Evolutionary conservation across 805 yeast genomes (phyloP), one percentile per base, ranked within the genome.

Genomic region (Saccharomycopsis fodiens): DNA sequence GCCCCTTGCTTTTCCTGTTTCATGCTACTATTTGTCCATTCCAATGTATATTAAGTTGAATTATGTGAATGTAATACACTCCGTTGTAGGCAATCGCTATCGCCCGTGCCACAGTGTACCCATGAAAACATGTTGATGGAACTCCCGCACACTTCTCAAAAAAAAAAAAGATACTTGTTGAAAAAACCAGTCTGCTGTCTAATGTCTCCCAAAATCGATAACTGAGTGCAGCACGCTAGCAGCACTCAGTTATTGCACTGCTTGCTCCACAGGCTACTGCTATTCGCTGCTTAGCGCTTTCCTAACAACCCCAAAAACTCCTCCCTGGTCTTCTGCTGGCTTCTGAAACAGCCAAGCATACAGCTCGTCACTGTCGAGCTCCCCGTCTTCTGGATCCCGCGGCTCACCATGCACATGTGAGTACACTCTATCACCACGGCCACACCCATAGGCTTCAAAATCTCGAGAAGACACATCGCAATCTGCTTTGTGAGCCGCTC

Each of bases 321-420:
- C 59, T 93, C 98, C 59, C 98, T 78, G 2, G 98, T 93, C 70
- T 86, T 87, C 63, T 89, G 96, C 36, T 87, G 87, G 46, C 81
- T 84, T 59, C 97, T 76, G 72, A 93, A 93, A 54, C 95, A 85
- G 7, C 98, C 98, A 56, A 93, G 73, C 97, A 93, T 91, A 60
- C 97, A 91, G 58, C 96, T 85, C 16, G 98, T 93, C 29, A 88
- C 80, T 2, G 98, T 93, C 16, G 85, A 75, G 16, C 95, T 84
- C 1, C 97, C 97, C 0, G 96, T 79, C 65, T 93, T 93, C 64
- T 93, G 97, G 22, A 93, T 86, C 46, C 98, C 98, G 60, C 98
- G 77, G 62, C 95, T 86, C 22, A 91, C 97, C 98, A 93, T 93
- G 64, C 98, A 93, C 98, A 93, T 93, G 62, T 93, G 98, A 2